These are phyloP conservation scores for Pythium graminicola DNA, from an alignment of 352 stramenopile genomes.

Conservation along the genomic window DNA sequence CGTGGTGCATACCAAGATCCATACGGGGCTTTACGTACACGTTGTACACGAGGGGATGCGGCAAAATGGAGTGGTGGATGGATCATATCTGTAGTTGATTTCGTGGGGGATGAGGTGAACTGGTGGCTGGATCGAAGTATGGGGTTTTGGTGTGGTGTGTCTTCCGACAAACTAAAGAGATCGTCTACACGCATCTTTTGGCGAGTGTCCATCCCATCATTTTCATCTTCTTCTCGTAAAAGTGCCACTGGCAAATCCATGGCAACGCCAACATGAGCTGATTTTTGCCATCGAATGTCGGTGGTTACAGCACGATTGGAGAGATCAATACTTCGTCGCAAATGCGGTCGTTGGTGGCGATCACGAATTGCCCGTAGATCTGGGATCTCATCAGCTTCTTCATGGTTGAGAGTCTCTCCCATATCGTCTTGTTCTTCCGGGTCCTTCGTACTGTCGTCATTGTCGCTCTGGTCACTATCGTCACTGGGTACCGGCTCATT, in stretches of 20 bases:
- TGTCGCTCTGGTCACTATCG: neutral
- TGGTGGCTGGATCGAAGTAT: neutral
- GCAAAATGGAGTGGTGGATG: neutral
- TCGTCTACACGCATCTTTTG: too few relatives aligned
- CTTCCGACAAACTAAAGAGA: too few relatives aligned
- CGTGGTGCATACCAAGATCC: slow-evolving; percentile 55
- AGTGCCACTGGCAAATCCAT: slow-evolving; percentile 27
- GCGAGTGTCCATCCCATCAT: neutral
- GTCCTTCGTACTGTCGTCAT: neutral
- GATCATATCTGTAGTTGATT: neutral
- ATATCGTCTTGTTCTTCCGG: slow-evolving; percentile 10
- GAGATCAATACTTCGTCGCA: neutral
- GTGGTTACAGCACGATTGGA: neutral
- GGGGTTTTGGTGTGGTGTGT: neutral
- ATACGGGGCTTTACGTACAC: slow-evolving; percentile 27
- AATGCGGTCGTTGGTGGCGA: slow-evolving; percentile 17
- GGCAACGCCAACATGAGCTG: slow-evolving; percentile 30
- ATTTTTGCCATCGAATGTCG: slow-evolving; percentile 49
- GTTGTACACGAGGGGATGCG: slow-evolving; percentile 1
- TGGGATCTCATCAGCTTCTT: slow-evolving; percentile 18
- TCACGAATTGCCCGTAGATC: slow-evolving; percentile 28
- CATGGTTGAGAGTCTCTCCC: slow-evolving; percentile 11
- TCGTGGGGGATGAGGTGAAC: neutral
- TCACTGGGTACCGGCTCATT: too few relatives aligned
- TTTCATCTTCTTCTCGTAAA: neutral